Base-by-base conservation (phyloP, 2,329 filamentous ascomycete species). In the Fusarium pseudoanthophilum region DNA sequence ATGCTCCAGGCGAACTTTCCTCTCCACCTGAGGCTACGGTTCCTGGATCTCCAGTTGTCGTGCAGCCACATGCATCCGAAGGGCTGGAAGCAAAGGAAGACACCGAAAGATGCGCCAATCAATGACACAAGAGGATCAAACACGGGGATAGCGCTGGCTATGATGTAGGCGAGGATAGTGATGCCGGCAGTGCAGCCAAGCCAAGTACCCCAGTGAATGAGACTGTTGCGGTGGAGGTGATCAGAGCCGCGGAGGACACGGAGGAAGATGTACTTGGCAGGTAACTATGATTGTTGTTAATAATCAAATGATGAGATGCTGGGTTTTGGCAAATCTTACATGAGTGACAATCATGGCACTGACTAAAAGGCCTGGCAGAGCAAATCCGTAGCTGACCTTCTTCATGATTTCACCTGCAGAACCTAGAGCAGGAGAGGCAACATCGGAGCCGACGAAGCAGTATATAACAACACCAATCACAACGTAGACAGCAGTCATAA, bases 401-500 rank as follows among this genome's bases (percentile, higher is more conserved):
- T 86, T 86, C 60, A 85, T 78, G 1, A 75, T 53, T 0, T 42
- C 5, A 1, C 85, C 85, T 3, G 84, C 85, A 36, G 83, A 85
- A 4, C 84, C 85, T 10, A 87, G 80, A 4, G 84, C 84, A 1
- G 85, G 85, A 0, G 84, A 86, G 1, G 85, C 81, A 8, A 87
- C 83, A 57, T 81, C 84, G 1, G 82, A 83, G 2, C 85, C 85
- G 67, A 84, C 85, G 71, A 78, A 87, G 66, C 82, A 82, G 76
- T 87, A 87, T 5, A 87, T 82, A 1, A 86, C 82, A 7, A 80
- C 69, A 14, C 78, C 77, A 11, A 84, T 79, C 14, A 77, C 61
- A 21, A 79, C 45, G 55, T 83, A 84, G 13, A 79, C 80, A 15
- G 78, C 45, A n/a, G 80, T 75, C 4, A 83, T 72, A 4, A 68